Evolutionary conservation across 2,329 filamentous ascomycete species (phyloP).

Genomic region (Alternaria sp.): DNA sequence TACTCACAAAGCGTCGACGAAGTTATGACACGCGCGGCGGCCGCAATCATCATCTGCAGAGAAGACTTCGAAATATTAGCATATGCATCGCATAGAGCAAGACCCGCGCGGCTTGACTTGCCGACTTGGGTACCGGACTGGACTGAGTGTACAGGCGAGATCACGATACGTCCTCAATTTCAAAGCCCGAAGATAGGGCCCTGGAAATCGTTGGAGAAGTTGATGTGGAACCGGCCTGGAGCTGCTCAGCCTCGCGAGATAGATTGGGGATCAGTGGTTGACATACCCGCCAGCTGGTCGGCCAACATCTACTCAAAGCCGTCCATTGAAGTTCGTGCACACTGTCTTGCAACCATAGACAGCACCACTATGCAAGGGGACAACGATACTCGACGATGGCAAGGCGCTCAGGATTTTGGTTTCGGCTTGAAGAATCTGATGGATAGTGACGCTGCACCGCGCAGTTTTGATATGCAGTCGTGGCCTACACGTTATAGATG

Average conservation of each 20-base stretch:
- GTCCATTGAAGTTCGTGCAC: conserved; percentile 6
- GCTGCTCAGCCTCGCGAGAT: neutral
- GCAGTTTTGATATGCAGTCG: neutral
- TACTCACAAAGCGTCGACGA: conserved; percentile 19
- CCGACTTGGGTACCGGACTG: conserved; percentile 23
- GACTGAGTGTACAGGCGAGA: conserved; percentile 3
- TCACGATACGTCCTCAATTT: conserved; percentile 10
- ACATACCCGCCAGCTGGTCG: conserved; percentile 7
- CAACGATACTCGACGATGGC: neutral
- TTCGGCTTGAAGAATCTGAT: neutral
- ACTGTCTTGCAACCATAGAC: conserved; percentile 17
- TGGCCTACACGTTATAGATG: conserved; percentile 14
- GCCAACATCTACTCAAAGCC: neutral
- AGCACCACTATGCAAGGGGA: neutral
- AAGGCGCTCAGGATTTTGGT: conserved; percentile 4
- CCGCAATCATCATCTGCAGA: conserved; percentile 17
- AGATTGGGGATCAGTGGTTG: conserved; percentile 5
- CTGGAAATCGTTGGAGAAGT: conserved; percentile 14
- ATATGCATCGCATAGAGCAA: conserved; percentile 7
- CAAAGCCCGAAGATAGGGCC: conserved; percentile 10
- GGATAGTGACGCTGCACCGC: neutral
- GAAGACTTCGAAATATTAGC: conserved; percentile 15
- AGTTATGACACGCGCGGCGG: conserved; percentile 10
- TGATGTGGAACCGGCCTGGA: neutral
- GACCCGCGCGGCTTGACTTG: neutral